Evolutionary conservation across 2,329 filamentous ascomycete species (phyloP), one percentile per base, ranked within the genome.

Genomic region (Rutstroemia sydowiana): DNA sequence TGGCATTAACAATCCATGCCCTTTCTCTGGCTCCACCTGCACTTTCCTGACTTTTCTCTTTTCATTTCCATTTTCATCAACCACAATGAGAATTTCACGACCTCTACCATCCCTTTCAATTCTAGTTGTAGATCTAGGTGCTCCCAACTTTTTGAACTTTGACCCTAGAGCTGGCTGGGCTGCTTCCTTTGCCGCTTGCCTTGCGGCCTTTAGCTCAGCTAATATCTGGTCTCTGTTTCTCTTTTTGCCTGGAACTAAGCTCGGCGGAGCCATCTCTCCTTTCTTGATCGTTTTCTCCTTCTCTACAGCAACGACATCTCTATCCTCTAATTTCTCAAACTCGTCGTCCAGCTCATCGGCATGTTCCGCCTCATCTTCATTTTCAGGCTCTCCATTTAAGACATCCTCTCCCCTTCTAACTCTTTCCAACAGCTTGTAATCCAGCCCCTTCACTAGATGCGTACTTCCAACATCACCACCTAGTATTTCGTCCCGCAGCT

Each of bases 391-490:
- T n/a, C 60, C 62, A 1, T 66, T 63, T 20, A 54, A 36, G 32
- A 54, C 48, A 44, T 54, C 52, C 26, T 54, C 52, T 14, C 86
- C 87, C 51, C 76, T 77, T 55, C 78, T 77, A 54, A 87, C 76
- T 59, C 83, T 76, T 66, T 87, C 80, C 26, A 91, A 72, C 11
- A 97, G 73, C 67, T 87, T 86, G 66, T 89, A 87, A 69, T 98
- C 93, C 45, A 98, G 70, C 0, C 93, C 93, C 66, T 96, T 97
- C 44, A 97, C 85, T 58, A 96, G 70, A 74, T 95, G 89, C 13
- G 90, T 95, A 61, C 82, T 88, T 13, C 74, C 74, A 20, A 91
- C 48, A 66, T 95, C 87, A 7, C 91, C 92, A 3, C 90, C 91
- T 1, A 88, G 80, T 51, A 96, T 88, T 60, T 95, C 79, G 57